phyloP scores from a whole-genome alignment of 129 eudicot genomes.

The Flaveria bidentis region DNA sequence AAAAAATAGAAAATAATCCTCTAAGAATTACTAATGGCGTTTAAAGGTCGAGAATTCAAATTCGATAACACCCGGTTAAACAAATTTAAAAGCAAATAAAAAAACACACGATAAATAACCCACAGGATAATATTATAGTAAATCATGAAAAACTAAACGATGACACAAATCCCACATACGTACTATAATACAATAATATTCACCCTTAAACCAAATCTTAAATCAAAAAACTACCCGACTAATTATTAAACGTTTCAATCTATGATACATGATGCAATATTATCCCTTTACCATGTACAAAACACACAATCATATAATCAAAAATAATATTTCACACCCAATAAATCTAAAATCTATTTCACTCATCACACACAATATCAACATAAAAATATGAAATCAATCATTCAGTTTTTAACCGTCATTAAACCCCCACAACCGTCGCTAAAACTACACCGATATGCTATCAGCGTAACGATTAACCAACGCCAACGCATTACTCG shows the following conservation, averaged over 20 bases:
- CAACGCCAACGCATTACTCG: slow-evolving; percentile 82
- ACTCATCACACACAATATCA: slow-evolving; percentile 9
- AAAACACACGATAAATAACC: too few species aligned
- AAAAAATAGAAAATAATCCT: too few species aligned
- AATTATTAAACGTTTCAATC: background rate
- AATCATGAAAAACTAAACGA: too few species aligned
- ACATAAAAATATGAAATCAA: too few species aligned
- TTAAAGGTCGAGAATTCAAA: too few species aligned
- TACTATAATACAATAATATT: background rate
- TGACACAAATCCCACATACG: too few species aligned
- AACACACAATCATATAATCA: background rate
- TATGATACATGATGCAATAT: background rate
- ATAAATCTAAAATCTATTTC: slow-evolving; percentile 1
- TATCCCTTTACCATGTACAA: background rate
- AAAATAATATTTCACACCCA: slow-evolving; percentile 13
- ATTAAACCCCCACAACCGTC: background rate
- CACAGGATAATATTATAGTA: too few species aligned
- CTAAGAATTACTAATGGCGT: too few species aligned
- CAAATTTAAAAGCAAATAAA: too few species aligned
- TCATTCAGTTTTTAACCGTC: background rate
- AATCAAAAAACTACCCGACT: too few species aligned
- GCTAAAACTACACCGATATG: background rate
- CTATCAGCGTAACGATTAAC: slow-evolving; percentile 56
- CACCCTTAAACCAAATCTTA: background rate
- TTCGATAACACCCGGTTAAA: too few species aligned